A percentile compares a stretch with the other conserved stretches of the same genome.
phyloP scores from a whole-genome alignment of 108 stramenopile genomes.

The Nannochloropsis oceanica region DNA sequence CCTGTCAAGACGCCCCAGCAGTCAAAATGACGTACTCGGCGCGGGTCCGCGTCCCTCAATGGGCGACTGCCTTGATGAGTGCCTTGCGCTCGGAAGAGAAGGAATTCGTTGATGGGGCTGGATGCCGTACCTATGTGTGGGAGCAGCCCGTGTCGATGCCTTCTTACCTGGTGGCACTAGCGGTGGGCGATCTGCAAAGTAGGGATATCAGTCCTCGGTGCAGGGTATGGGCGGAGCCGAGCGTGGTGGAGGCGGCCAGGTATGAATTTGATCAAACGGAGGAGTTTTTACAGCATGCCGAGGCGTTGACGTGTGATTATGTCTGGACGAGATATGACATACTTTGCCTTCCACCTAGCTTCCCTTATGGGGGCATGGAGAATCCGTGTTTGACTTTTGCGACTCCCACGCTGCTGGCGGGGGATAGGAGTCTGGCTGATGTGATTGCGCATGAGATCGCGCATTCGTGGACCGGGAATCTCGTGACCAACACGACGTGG shows the following conservation, averaged over 20 bases:
- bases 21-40: slow-evolving; percentile 64
- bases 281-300: slow-evolving; percentile 63
- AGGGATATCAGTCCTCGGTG: slow-evolving; percentile 59
- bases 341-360: slow-evolving; percentile 80
- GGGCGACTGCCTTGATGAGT: slow-evolving; percentile 88
- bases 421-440: slow-evolving; percentile 78
- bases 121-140: slow-evolving; percentile 42
- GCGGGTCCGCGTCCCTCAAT: slow-evolving; percentile 57
- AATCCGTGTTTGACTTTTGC: slow-evolving; percentile 93
- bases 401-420: slow-evolving; percentile 82
- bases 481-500: slow-evolving; percentile 85
- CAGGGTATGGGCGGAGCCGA: slow-evolving; percentile 80
- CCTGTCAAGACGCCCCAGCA: slow-evolving; percentile 56
- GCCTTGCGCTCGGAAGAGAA: slow-evolving; percentile 41
- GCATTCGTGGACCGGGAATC: slow-evolving; percentile 86
- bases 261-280: slow-evolving; percentile 87
- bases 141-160: slow-evolving; percentile 76
- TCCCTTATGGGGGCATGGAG: slow-evolving; percentile 85
- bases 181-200: slow-evolving; percentile 62
- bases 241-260: slow-evolving; percentile 69
- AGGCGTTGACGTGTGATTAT: slow-evolving; percentile 56
- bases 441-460: slow-evolving; percentile 73
- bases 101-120: neutral
- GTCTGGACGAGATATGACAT: slow-evolving; percentile 86
- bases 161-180: slow-evolving; percentile 82